phyloP scores from a whole-genome alignment of 495 filamentous ascomycete species.

The Xeromyces bisporus region DNA sequence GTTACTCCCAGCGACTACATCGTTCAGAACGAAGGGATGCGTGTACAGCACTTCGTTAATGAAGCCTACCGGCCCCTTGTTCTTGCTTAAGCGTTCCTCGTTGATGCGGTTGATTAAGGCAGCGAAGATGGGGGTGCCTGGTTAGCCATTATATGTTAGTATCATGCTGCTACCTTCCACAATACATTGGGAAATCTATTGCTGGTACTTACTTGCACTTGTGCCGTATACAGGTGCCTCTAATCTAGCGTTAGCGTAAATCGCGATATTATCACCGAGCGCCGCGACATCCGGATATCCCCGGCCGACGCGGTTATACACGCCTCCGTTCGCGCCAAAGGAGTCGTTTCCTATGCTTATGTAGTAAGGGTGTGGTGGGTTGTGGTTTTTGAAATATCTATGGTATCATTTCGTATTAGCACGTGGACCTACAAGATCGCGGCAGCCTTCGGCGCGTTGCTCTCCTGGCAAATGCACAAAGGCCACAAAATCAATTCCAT shows the following conservation, averaged over 20 bases:
- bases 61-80: conserved; percentile 34
- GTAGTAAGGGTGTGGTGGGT: conserved; percentile 13
- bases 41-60: conserved; percentile 35
- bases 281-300: conserved; percentile 22
- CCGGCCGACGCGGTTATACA: conserved; percentile 14
- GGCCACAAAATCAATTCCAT: too few relatives aligned
- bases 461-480: too few relatives aligned
- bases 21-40: conserved; percentile 28
- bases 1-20: conserved; percentile 31
- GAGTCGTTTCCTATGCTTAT: conserved; percentile 8
- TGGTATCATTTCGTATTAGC: too few relatives aligned
- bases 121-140: conserved; percentile 18
- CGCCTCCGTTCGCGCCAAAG: conserved; percentile 7
- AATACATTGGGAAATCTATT: too few relatives aligned
- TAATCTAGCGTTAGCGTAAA: conserved; percentile 6
- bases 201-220: conserved; percentile 6
- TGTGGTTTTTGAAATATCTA: too few relatives aligned
- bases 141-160: not conserved
- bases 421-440: not conserved
- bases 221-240: conserved; percentile 21
- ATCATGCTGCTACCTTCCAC: not conserved
- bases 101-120: conserved; percentile 28
- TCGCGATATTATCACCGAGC: conserved; percentile 11
- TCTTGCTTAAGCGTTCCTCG: conserved; percentile 25
- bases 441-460: not conserved